Base-by-base conservation (phyloP, 495 filamentous ascomycete genomes). In the Rhizodiscina lignyota region DNA sequence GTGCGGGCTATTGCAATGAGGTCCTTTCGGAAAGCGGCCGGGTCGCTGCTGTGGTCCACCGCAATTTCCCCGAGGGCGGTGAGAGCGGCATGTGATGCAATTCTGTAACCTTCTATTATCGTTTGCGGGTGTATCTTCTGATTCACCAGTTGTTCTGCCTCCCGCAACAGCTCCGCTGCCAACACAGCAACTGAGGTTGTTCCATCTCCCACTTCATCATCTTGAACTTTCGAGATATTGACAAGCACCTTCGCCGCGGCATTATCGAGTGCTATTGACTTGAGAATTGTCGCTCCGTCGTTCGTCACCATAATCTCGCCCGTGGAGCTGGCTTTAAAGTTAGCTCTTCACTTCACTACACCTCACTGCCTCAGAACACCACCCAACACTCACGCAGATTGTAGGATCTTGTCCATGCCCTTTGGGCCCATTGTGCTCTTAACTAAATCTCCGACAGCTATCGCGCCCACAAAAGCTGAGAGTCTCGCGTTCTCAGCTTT, bases 351-450 rank as follows among this genome's bases (percentile, higher is more conserved):
- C 21, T 10, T 21, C 4, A 24, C 30, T 33, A 15, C 24, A 24
- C 10, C 8, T 11, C 27, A 18, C 32, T 34, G 19, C 15, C 23
- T 4, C 4, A 24, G 21, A n/a, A n/a, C n/a, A n/a, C n/a, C n/a
- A n/a, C n/a, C 34, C 21, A 4, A 40, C 36, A 66, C 72, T 28
- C 70, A 92, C 79, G 85, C 91, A 61, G 86, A 94, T 55, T 96
- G 89, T 55, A 96, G 62, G 57, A 97, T 97, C 67, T 97, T 96
- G 64, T 97, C 91, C 91, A 96, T 96, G 48, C 89, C 89, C 64
- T 96, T 94, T 1, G 89, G 91, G 10, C 89, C 89, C 11, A 97
- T 64, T 5, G 89, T 97, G 53, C 80, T 89, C 71, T 97, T 97
- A 18, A 97, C 89, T 47, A 92, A 55, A 54, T 96, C 91, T 30